Percentiles rank a stretch among this genome's conserved stretches.
phyloP scores from a whole-genome alignment of 2,329 filamentous ascomycete species.

The Calonectria henricotiae region DNA sequence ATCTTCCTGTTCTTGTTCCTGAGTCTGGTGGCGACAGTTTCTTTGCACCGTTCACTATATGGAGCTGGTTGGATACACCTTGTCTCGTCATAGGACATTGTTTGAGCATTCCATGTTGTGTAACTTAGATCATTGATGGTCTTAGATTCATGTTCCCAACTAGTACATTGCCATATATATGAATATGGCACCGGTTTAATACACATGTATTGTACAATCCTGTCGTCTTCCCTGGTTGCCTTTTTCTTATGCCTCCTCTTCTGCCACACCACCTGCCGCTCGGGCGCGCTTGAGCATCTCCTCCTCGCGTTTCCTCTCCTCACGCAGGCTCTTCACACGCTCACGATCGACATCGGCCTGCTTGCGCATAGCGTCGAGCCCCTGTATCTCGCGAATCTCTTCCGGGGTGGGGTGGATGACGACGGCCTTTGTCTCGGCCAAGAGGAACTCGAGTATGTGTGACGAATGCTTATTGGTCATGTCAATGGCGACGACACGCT shows the following conservation, averaged over 20 bases:
- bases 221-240: slow-evolving; percentile 12
- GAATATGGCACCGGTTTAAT: slow-evolving; percentile 46
- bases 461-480: slow-evolving; percentile 76
- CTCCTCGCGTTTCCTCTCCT: slow-evolving; percentile 75
- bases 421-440: slow-evolving; percentile 75
- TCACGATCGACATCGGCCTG: slow-evolving; percentile 71
- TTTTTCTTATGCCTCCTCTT: slow-evolving; percentile 52
- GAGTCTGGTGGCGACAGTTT: neutral
- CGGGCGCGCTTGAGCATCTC: slow-evolving; percentile 64
- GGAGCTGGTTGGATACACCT: neutral
- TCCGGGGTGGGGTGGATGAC: slow-evolving; percentile 71
- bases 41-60: neutral
- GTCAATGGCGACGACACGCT: slow-evolving; percentile 71
- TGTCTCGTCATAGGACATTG: neutral
- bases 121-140: slow-evolving; percentile 37
- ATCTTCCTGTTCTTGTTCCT: neutral
- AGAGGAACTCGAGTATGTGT: slow-evolving; percentile 76
- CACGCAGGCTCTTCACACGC: slow-evolving; percentile 67
- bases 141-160: slow-evolving; percentile 48
- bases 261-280: slow-evolving; percentile 58
- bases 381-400: slow-evolving; percentile 73
- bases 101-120: neutral
- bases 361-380: slow-evolving; percentile 70
- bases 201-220: slow-evolving; percentile 55
- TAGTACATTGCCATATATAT: slow-evolving; percentile 51